Conservation (phyloP, 306 rosid genomes). For the Urtica urens region DNA sequence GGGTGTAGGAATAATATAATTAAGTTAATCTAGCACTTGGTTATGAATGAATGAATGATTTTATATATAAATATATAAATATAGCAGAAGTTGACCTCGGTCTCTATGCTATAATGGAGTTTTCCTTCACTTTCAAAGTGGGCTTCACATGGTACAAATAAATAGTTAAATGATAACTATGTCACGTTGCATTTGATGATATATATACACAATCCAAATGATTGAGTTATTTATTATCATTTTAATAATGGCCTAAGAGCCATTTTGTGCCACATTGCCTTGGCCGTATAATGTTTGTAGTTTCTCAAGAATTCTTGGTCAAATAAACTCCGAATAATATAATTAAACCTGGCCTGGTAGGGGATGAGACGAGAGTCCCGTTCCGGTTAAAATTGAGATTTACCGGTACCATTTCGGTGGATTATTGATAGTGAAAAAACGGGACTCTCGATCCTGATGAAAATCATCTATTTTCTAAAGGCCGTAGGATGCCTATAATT, state of each 20-base stretch:
- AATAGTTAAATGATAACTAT: conserved; percentile 4
- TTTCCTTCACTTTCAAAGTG: not conserved
- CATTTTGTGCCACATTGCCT: not conserved
- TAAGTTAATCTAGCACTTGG: not conserved
- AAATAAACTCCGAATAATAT: too few species aligned
- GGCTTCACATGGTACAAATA: conserved; percentile 10
- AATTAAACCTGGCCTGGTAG: too few species aligned
- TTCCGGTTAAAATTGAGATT: too few species aligned
- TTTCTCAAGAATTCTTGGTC: too few species aligned
- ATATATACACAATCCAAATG: conserved; percentile 7
- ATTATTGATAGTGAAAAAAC: too few species aligned
- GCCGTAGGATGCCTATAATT: too few species aligned
- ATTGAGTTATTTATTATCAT: conserved; percentile 5
- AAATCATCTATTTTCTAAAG: too few species aligned
- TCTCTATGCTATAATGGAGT: not conserved
- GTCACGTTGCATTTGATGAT: not conserved
- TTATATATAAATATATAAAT: not conserved
- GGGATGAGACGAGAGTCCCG: too few species aligned
- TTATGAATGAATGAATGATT: not conserved
- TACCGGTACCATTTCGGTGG: too few species aligned
- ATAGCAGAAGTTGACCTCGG: conserved; percentile 12
- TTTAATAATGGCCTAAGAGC: not conserved
- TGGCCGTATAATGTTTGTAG: too few species aligned
- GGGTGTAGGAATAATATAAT: not conserved
- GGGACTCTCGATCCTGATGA: too few species aligned